Percentiles rank a stretch among this genome's conserved stretches.
Evolutionary conservation across 140 eudicot species (phyloP).

Genomic region (Cichorium intybus): DNA sequence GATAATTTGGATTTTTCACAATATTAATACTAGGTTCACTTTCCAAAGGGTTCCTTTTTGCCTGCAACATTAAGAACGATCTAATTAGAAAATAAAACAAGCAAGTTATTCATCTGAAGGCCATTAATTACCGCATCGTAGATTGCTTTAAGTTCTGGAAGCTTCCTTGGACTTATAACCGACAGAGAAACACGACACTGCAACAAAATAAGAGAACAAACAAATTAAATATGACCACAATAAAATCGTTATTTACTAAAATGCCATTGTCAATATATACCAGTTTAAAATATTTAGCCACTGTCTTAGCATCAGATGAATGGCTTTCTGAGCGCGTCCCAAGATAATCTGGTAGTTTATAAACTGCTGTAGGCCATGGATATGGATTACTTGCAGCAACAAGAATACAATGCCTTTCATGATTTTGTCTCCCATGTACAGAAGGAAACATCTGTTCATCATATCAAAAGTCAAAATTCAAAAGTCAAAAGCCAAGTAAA

Average conservation of each 20-base stretch:
- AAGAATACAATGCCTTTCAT: slow-evolving; percentile 63
- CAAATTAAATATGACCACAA: background rate
- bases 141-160: slow-evolving; percentile 58
- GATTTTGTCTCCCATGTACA: slow-evolving; percentile 38
- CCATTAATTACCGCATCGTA: slow-evolving; percentile 63
- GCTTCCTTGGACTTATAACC: too few relatives aligned
- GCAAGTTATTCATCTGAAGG: background rate
- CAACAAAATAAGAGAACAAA: slow-evolving; percentile 22
- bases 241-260: too few relatives aligned
- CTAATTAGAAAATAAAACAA: background rate
- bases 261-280: too few relatives aligned
- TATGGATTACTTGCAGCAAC: slow-evolving; percentile 72
- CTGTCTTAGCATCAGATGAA: too few relatives aligned
- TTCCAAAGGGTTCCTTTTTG: slow-evolving; percentile 54
- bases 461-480: too few relatives aligned
- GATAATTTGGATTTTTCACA: slow-evolving; percentile 50
- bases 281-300: too few relatives aligned
- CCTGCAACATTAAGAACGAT: slow-evolving; percentile 47
- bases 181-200: slow-evolving; percentile 62
- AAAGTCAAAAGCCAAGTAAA: too few relatives aligned
- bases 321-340: slow-evolving; percentile 42
- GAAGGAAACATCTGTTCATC: slow-evolving; percentile 61
- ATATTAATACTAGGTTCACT: slow-evolving; percentile 50
- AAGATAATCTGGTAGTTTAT: slow-evolving; percentile 37
- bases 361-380: slow-evolving; percentile 63